Conservation (phyloP, 768 basidiomycete genomes). For the Pulveroboletus sp. region DNA sequence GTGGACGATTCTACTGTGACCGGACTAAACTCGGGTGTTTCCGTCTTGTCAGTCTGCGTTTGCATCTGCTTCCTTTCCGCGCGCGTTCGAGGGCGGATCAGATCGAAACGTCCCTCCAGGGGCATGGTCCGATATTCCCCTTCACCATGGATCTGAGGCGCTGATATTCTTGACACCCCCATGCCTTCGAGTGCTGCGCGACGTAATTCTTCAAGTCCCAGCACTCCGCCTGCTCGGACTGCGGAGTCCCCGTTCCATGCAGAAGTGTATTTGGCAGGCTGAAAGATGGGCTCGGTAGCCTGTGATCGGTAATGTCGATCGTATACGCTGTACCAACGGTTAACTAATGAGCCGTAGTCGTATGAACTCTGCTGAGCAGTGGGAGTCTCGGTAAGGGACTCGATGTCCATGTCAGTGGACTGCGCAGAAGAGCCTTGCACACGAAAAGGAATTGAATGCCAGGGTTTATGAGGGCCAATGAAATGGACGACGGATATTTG, state of each 20-base stretch:
- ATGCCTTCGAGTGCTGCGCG: constrained; percentile 31
- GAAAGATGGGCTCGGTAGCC: constrained; percentile 35
- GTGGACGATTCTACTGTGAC: constrained; percentile 4
- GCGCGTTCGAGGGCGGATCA: constrained; percentile 52
- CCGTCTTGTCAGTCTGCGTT: background rate
- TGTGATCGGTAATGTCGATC: constrained; percentile 79
- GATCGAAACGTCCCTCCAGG: constrained; percentile 81
- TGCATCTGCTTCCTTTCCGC: constrained; percentile 16
- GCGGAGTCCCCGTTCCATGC: constrained; percentile 59
- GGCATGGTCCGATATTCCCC: constrained; percentile 81
- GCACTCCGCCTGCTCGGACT: constrained; percentile 16
- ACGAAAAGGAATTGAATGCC: constrained; percentile 71
- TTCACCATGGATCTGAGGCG: constrained; percentile 35
- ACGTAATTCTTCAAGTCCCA: constrained; percentile 41
- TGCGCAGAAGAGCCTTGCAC: constrained; percentile 45
- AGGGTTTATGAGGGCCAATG: constrained; percentile 95
- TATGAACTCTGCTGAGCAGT: constrained; percentile 46
- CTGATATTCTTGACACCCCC: constrained; percentile 10
- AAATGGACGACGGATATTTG: constrained; percentile 87
- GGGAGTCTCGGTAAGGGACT: constrained; percentile 14
- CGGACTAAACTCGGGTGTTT: constrained; percentile 16
- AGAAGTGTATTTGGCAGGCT: constrained; percentile 62
- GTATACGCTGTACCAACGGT: constrained; percentile 89
- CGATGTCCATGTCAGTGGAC: constrained; percentile 30
- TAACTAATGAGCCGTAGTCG: constrained; percentile 75